Conservation (phyloP, 176 grass and related monocot species). For the Phoenix roebelenii region DNA sequence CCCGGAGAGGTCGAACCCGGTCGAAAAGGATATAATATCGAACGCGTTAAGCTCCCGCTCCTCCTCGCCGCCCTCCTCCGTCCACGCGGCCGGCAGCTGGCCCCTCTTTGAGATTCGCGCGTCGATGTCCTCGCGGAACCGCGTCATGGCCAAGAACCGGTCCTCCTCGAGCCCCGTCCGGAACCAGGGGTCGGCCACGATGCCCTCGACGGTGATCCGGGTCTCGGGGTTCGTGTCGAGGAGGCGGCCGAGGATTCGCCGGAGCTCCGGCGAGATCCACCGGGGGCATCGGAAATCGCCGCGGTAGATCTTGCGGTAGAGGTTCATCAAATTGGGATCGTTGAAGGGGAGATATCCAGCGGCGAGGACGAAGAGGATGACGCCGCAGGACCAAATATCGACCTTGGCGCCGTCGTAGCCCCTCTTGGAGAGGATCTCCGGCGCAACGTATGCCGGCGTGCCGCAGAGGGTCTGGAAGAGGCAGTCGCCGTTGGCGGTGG, state of each 20-base stretch:
- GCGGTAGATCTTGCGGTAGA: constrained; percentile 34
- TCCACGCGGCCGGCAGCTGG: constrained; percentile 3
- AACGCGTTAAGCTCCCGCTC: constrained; percentile 24
- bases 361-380: constrained; percentile 37
- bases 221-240: constrained; percentile 24
- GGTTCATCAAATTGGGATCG: constrained; percentile 24
- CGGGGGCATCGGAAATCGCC: constrained; percentile 20
- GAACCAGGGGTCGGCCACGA: constrained; percentile 31
- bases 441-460: constrained; percentile 36
- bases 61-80: constrained; percentile 7
- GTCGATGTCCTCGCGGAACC: constrained; percentile 1
- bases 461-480: constrained; percentile 32
- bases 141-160: constrained; percentile 13
- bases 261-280: constrained; percentile 19
- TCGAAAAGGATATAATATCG: constrained; percentile 26
- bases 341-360: constrained; percentile 38
- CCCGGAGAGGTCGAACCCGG: constrained; percentile 22
- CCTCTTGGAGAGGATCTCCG: constrained; percentile 23
- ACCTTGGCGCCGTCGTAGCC: constrained; percentile 30
- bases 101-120: background rate
- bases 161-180: constrained; percentile 19
- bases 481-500: background rate
- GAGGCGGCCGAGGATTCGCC: constrained; percentile 20
- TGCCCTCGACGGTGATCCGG: constrained; percentile 20
- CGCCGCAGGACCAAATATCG: constrained; percentile 39